phyloP scores from a whole-genome alignment of 441 rosid genomes.

The Populus hybrid region DNA sequence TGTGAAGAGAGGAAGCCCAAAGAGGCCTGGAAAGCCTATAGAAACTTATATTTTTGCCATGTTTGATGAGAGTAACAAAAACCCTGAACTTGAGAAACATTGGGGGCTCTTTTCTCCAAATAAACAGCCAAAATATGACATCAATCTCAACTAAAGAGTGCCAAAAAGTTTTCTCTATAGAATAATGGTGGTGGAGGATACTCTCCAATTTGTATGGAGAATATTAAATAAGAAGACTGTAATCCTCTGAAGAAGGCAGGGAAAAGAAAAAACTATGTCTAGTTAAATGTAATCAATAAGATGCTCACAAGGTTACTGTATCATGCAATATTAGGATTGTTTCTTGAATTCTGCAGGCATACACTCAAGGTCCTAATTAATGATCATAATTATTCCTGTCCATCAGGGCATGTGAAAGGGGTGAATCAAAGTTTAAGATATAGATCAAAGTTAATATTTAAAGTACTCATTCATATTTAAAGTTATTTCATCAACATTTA shows the following conservation, averaged over 20 bases:
- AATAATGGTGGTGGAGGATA: background rate
- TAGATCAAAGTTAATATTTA: too few relatives aligned
- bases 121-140: constrained; percentile 31
- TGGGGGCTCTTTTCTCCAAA: constrained; percentile 47
- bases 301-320: background rate
- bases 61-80: constrained; percentile 48
- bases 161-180: background rate
- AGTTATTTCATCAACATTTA: too few relatives aligned
- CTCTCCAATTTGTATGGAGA: background rate
- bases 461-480: too few relatives aligned
- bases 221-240: background rate
- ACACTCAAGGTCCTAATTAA: too few relatives aligned
- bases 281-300: background rate
- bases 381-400: too few relatives aligned
- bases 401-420: too few relatives aligned
- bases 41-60: constrained; percentile 66
- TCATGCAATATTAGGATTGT: too few relatives aligned
- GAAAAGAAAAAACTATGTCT: background rate
- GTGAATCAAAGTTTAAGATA: too few relatives aligned
- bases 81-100: constrained; percentile 37
- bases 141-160: constrained; percentile 9
- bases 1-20: constrained; percentile 44
- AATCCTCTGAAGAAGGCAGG: background rate
- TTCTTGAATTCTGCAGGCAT: too few relatives aligned
- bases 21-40: constrained; percentile 35